phyloP scores from a whole-genome alignment of 345 rosid species.

The Dovyalis caffra region DNA sequence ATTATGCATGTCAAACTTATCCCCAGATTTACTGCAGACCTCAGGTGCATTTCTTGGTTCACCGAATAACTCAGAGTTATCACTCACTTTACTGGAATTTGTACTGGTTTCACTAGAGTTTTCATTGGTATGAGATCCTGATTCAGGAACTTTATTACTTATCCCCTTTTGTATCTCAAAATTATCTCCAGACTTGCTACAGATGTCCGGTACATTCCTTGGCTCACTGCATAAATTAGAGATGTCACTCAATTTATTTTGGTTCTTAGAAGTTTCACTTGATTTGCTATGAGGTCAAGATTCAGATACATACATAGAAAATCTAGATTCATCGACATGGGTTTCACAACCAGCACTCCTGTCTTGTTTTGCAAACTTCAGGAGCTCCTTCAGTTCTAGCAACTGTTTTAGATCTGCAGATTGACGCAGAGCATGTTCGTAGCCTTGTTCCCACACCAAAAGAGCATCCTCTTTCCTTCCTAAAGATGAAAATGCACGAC shows the following conservation, averaged over 20 bases:
- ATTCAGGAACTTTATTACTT: conserved; percentile 30
- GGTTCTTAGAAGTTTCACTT: conserved; percentile 26
- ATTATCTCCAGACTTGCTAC: conserved; percentile 15
- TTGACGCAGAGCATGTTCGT: conserved; percentile 53
- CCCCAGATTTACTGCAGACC: conserved; percentile 27
- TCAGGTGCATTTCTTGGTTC: conserved; percentile 42
- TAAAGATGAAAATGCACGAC: conserved; percentile 70
- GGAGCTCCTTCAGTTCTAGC: conserved; percentile 82
- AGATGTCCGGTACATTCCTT: conserved; percentile 20
- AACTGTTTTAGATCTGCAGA: conserved; percentile 87
- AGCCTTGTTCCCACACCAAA: conserved; percentile 76
- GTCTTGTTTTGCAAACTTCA: conserved; percentile 53
- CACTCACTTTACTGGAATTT: conserved; percentile 26
- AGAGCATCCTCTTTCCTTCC: conserved; percentile 81
- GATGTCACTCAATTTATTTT: conserved; percentile 23
- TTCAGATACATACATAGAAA: conserved; percentile 20
- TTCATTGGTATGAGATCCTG: conserved; percentile 41
- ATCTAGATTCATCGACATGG: conserved; percentile 26
- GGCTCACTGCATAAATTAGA: conserved; percentile 20
- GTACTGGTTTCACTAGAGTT: conserved; percentile 26
- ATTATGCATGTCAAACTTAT: conserved; percentile 28
- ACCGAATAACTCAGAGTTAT: conserved; percentile 23
- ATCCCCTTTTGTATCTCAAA: conserved; percentile 15
- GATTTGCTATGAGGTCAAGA: conserved; percentile 24
- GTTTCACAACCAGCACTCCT: conserved; percentile 26